A percentile compares a stretch with the other conserved stretches of the same genome.
phyloP scores from a whole-genome alignment of 257 asterid species.

The Nicotiana noctiflora region DNA sequence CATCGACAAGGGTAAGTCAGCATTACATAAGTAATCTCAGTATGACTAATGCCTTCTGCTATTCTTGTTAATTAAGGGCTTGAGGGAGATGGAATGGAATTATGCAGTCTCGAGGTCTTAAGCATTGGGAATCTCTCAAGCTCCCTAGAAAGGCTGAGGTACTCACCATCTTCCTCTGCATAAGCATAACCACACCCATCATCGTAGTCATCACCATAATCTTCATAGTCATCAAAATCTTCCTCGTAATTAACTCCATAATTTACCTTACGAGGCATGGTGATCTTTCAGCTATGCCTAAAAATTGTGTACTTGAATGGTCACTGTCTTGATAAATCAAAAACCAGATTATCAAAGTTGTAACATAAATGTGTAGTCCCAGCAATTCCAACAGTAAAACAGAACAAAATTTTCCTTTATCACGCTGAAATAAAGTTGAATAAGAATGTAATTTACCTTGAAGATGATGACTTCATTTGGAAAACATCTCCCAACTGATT shows the following conservation, averaged over 20 bases:
- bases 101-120: background rate
- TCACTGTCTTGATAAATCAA: background rate
- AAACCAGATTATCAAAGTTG: background rate
- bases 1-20: background rate
- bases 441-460: constrained; percentile 1
- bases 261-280: constrained; percentile 76
- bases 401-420: background rate
- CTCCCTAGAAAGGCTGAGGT: background rate
- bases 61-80: background rate
- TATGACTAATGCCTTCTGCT: background rate
- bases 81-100: background rate
- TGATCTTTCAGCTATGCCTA: constrained; percentile 26
- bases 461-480: background rate
- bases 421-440: background rate
- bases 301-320: background rate
- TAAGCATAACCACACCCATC: constrained; percentile 34
- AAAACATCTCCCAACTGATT: background rate
- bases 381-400: background rate
- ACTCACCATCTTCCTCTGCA: constrained; percentile 45
- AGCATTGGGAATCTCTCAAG: background rate
- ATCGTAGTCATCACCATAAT: constrained; percentile 42
- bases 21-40: background rate
- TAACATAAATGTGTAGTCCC: background rate
- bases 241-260: constrained; percentile 44
- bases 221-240: constrained; percentile 43